Conservation (phyloP, 768 basidiomycete species). For the Lactifluus subvellereus region DNA sequence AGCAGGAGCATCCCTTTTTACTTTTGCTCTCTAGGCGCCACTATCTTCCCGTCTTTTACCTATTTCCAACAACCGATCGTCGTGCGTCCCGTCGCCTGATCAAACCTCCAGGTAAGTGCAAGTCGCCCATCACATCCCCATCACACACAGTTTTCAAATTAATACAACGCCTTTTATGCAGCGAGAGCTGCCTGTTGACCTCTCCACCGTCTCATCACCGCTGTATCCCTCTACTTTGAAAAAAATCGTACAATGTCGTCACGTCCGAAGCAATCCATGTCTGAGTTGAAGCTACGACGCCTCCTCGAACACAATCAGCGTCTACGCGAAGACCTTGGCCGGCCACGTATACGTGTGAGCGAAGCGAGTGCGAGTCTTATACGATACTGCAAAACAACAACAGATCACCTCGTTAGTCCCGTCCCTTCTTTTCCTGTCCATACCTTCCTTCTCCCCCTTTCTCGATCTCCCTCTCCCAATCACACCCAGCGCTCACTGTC, state of each 20-base stretch:
- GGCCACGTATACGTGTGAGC: conserved; percentile 66
- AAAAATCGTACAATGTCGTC: conserved; percentile 43
- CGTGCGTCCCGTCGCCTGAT: conserved; percentile 5
- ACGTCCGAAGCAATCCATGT: conserved; percentile 67
- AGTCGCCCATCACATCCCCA: neutral
- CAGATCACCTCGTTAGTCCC: conserved; percentile 57
- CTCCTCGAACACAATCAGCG: conserved; percentile 71
- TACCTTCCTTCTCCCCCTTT: neutral
- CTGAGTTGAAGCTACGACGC: conserved; percentile 75
- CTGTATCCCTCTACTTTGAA: conserved; percentile 14
- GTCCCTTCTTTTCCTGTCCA: neutral
- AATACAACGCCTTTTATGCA: neutral
- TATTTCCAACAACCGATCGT: conserved; percentile 6
- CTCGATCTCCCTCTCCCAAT: neutral
- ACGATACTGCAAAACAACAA: conserved; percentile 66
- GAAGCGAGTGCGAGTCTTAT: conserved; percentile 70
- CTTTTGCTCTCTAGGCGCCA: neutral
- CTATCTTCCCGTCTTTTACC: neutral
- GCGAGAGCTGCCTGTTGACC: neutral
- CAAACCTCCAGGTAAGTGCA: conserved; percentile 4
- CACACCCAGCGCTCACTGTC: neutral
- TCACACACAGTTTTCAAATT: neutral
- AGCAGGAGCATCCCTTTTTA: neutral
- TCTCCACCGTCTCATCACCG: neutral
- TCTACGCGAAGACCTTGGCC: conserved; percentile 62